A percentile compares a stretch with the other conserved stretches of the same genome.
Conservation (phyloP, 2,329 filamentous ascomycete genomes). For the Hypomyces rosellus region DNA sequence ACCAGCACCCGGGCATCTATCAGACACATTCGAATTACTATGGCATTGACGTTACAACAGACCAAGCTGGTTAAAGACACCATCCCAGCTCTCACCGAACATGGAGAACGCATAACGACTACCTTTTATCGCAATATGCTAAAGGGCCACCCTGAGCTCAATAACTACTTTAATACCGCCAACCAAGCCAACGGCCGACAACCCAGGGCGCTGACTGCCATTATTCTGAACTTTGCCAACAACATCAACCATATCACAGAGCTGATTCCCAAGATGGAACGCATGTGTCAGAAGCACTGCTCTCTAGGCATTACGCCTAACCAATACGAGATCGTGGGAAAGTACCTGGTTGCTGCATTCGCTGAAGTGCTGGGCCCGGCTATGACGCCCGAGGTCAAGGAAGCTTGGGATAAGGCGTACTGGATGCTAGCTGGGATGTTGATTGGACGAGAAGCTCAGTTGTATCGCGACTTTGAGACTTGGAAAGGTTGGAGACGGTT, state of each 20-base stretch:
- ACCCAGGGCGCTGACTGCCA: slow-evolving; percentile 28
- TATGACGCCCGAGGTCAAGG: slow-evolving; percentile 57
- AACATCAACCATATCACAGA: slow-evolving; percentile 60
- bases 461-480: slow-evolving; percentile 54
- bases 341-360: slow-evolving; percentile 63
- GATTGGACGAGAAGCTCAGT: slow-evolving; percentile 56
- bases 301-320: slow-evolving; percentile 62
- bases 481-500: slow-evolving; percentile 67
- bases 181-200: slow-evolving; percentile 32
- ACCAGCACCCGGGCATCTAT: too few species aligned
- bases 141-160: slow-evolving; percentile 56
- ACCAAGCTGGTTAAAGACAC: slow-evolving; percentile 62
- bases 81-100: slow-evolving; percentile 59
- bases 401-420: slow-evolving; percentile 67
- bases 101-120: slow-evolving; percentile 63
- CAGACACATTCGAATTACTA: slow-evolving; percentile 14
- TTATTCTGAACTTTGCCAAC: slow-evolving; percentile 62
- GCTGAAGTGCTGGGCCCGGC: slow-evolving; percentile 56
- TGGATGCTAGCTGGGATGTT: slow-evolving; percentile 67
- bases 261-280: slow-evolving; percentile 47
- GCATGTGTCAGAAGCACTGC: slow-evolving; percentile 66
- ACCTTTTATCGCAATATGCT: slow-evolving; percentile 68
- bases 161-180: slow-evolving; percentile 59
- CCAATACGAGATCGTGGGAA: slow-evolving; percentile 65
- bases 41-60: slow-evolving; percentile 48